Evolutionary conservation across 2,329 filamentous ascomycete genomes (phyloP).

Genomic region (Colletotrichum aenigma): DNA sequence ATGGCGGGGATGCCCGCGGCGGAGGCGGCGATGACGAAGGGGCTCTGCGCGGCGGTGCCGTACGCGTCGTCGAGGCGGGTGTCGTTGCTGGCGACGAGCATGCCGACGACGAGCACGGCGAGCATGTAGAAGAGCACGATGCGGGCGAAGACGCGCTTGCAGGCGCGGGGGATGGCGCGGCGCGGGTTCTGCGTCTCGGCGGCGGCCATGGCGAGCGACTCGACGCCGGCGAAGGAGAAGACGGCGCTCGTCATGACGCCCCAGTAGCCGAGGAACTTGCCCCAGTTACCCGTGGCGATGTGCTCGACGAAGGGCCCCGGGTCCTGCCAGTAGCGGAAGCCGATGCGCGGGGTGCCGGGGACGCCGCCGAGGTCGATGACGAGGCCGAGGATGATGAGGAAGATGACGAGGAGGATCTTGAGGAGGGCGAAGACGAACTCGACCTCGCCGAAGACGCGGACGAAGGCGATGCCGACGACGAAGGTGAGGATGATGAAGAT

Average conservation of each 20-base stretch:
- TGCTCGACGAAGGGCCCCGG: conserved; percentile 65
- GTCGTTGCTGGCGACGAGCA: conserved; percentile 59
- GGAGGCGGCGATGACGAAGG: conserved; percentile 55
- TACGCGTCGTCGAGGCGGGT: conserved; percentile 52
- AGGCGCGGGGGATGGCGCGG: conserved; percentile 38
- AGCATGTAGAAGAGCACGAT: conserved; percentile 49
- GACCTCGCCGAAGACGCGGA: conserved; percentile 53
- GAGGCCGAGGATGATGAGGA: conserved; percentile 69
- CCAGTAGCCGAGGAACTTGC: conserved; percentile 34
- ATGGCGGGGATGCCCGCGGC: conserved; percentile 58
- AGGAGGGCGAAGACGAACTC: conserved; percentile 62
- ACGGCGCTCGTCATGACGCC: conserved; percentile 27
- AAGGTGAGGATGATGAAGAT: conserved; percentile 24
- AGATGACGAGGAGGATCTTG: conserved; percentile 57
- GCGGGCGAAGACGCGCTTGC: conserved; percentile 29
- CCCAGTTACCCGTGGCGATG: conserved; percentile 40
- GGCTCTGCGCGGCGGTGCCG: conserved; percentile 52
- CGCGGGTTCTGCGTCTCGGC: conserved; percentile 45
- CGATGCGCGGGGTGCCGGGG: conserved; percentile 25
- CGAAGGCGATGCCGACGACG: conserved; percentile 22
- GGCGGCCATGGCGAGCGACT: conserved; percentile 25
- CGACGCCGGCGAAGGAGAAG: conserved; percentile 28
- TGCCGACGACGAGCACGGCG: conserved; percentile 55
- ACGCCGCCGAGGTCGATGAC: conserved; percentile 31
- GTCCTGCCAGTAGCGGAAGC: conserved; percentile 23